These are phyloP conservation scores for Wallacemonas sp. DNA, from an alignment of 208 protist species.

Conservation along the genomic window DNA sequence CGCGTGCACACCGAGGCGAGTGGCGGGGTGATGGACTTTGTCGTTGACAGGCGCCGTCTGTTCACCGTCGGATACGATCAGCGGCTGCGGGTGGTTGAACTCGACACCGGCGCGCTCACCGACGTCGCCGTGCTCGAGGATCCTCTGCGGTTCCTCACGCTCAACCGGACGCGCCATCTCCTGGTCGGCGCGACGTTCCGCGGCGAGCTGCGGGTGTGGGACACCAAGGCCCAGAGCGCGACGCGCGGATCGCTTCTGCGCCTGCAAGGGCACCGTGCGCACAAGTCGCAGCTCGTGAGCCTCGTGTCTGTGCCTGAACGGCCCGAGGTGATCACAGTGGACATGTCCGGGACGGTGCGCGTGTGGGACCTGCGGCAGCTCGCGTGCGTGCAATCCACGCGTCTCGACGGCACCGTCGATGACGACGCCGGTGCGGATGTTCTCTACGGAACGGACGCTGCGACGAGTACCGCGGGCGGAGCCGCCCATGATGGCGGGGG, in stretches of 20 bases:
- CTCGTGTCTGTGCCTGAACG: slow-evolving; percentile 50
- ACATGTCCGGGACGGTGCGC: slow-evolving; percentile 65
- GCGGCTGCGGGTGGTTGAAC: slow-evolving; percentile 40
- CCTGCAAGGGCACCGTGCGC: slow-evolving; percentile 27
- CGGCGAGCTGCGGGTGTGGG: slow-evolving; percentile 53
- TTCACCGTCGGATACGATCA: slow-evolving; percentile 72
- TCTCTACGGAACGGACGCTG: slow-evolving; percentile 15
- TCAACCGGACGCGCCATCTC: not conserved
- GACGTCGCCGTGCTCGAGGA: slow-evolving; percentile 26
- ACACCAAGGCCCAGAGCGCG: slow-evolving; percentile 40
- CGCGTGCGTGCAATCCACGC: slow-evolving; percentile 73
- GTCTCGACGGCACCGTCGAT: slow-evolving; percentile 27
- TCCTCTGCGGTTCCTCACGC: slow-evolving; percentile 27
- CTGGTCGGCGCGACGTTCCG: not conserved
- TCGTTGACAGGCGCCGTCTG: slow-evolving; percentile 36
- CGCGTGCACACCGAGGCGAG: slow-evolving; percentile 39
- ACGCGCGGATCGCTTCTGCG: slow-evolving; percentile 39
- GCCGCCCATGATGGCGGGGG: not conserved
- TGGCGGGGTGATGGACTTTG: slow-evolving; percentile 75
- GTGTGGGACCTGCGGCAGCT: slow-evolving; percentile 84
- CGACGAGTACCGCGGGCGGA: not conserved
- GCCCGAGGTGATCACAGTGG: slow-evolving; percentile 72
- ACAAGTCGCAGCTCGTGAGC: slow-evolving; percentile 38
- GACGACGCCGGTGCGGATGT: slow-evolving; percentile 27
- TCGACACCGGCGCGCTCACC: slow-evolving; percentile 34